These are phyloP conservation scores for Colletotrichum spaethianum DNA, from an alignment of 2,329 filamentous ascomycete species.

Conservation along the genomic window DNA sequence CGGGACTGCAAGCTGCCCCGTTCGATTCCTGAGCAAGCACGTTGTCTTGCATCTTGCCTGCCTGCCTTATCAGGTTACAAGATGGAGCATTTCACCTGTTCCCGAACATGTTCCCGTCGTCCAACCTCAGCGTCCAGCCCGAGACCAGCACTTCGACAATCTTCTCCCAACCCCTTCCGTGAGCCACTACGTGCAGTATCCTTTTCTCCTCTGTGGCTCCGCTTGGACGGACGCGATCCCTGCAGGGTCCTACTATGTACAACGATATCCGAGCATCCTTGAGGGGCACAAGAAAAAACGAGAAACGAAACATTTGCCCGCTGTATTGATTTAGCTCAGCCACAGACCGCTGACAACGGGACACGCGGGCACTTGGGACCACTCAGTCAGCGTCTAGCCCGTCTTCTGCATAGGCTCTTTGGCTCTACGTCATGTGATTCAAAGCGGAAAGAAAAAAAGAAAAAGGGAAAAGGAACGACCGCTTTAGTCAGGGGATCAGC, in stretches of 20 bases:
- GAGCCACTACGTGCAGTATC: conserved; percentile 16
- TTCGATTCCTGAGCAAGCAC: background rate
- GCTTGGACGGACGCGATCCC: conserved; percentile 18
- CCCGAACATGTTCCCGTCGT: background rate
- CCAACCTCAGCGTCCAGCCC: too few relatives aligned
- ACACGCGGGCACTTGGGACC: conserved; percentile 25
- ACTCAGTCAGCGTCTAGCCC: background rate
- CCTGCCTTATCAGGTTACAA: background rate
- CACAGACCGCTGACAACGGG: conserved; percentile 26
- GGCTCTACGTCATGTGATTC: conserved; percentile 25
- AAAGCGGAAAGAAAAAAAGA: conserved; percentile 3
- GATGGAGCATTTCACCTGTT: background rate
- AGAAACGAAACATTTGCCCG: conserved; percentile 37
- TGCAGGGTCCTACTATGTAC: conserved; percentile 14
- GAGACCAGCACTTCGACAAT: background rate
- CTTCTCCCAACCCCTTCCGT: background rate
- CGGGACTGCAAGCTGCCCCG: background rate
- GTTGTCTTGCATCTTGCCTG: background rate
- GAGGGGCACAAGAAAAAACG: conserved; percentile 1
- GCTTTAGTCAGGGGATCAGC: conserved; percentile 9
- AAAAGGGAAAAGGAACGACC: background rate
- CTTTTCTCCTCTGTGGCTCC: conserved; percentile 22
- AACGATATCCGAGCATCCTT: conserved; percentile 18
- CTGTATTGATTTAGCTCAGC: conserved; percentile 32
- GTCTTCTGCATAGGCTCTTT: conserved; percentile 17